Base-by-base conservation (phyloP, 169 alveolate genomes). In the Toxoplasma gondii region DNA sequence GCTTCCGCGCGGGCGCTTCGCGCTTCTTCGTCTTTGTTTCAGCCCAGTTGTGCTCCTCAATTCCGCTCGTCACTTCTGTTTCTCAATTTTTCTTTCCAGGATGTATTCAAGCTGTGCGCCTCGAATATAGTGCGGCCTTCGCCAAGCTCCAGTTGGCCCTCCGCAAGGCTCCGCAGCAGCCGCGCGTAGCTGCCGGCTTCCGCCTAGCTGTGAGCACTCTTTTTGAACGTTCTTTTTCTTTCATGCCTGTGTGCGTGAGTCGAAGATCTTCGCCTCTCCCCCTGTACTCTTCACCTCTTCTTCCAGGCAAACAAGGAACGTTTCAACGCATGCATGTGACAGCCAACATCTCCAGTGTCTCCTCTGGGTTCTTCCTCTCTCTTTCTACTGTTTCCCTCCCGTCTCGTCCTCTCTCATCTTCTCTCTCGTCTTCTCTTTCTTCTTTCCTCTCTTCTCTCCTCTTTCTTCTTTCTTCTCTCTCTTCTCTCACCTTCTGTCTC, bases 101-200 rank as follows among this genome's bases (percentile, higher is more conserved):
- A 16, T 96, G 95, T 81, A 98, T 98, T 36, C 97, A 98, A 95
- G 99, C 99, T 31, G 98, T 98, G 38, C 99, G 98, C 95, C 97
- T 98, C 95, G 99, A 98, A 92, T 99, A 99, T 94, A 96, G 98
- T 29, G 99, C 97, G 86, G 98, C 99, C 0, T 97, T 98, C 96
- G 97, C 97, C 39, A 97, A 98, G 95, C 95, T 98, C 36, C 97
- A 70, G 34, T 95, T 95, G 91, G 99, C 99, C 1, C 87, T 98
- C 58, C 95, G 99, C 70, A 98, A 98, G 94, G 99, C 99, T 9
- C 99, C 99, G 22, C 99, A 98, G 93, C 95, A 96, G 64, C 96
- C 94, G 49, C 97, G 97, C 67, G 97, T 98, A 1, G 99, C 98
- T 44, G 96, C 96, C 54, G 99, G 99, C 38, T 98, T 99, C 96